Evolutionary conservation across 768 basidiomycete species (phyloP).

Genomic region (Mycena capillaripes): DNA sequence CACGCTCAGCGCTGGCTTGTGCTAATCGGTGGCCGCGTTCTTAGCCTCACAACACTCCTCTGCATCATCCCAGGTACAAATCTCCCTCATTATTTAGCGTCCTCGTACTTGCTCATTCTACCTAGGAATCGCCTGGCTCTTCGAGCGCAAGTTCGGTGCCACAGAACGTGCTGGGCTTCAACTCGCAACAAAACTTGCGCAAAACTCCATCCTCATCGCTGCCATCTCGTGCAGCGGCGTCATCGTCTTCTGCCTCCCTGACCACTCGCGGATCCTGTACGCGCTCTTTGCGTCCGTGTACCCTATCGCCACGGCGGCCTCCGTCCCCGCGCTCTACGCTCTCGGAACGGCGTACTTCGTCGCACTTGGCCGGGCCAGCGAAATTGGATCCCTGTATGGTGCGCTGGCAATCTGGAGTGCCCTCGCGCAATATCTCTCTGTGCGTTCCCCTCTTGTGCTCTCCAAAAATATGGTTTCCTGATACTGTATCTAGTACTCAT

Average conservation of each 20-base stretch:
- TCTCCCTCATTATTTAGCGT: background rate
- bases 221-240: conserved; percentile 10
- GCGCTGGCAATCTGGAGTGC: conserved; percentile 29
- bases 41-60: conserved; percentile 16
- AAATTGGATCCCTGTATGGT: conserved; percentile 18
- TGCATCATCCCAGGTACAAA: conserved; percentile 14
- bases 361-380: background rate
- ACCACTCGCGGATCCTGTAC: background rate
- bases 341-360: conserved; percentile 18
- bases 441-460: background rate
- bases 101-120: background rate
- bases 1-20: conserved; percentile 15
- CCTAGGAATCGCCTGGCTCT: conserved; percentile 15
- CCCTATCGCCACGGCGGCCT: background rate
- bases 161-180: background rate
- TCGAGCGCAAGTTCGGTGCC: background rate
- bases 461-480: background rate
- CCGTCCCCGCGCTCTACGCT: conserved; percentile 15
- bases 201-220: conserved; percentile 16
- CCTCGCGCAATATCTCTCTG: background rate
- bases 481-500: background rate
- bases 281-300: conserved; percentile 1
- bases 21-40: background rate
- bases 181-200: conserved; percentile 2
- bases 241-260: conserved; percentile 4